Conservation (phyloP, 768 basidiomycete species). For the Mycena kentingensis region DNA sequence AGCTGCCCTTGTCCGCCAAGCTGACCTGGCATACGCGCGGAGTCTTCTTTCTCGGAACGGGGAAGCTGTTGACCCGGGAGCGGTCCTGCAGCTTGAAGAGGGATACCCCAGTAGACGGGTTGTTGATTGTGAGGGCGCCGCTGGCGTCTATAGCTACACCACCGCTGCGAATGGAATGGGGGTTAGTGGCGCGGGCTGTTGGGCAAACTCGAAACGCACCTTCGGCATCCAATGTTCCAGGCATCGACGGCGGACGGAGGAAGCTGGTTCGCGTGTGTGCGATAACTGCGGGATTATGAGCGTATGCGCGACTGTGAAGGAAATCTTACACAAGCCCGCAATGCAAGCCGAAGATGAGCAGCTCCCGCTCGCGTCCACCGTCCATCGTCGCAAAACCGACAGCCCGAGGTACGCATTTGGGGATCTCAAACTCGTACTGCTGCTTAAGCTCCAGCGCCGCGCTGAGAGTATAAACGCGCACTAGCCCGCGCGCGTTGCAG, state of each 20-base stretch:
- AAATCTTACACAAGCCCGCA: constrained; percentile 21
- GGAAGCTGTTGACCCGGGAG: too few species aligned
- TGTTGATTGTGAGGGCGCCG: too few species aligned
- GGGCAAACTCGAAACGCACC: constrained; percentile 6
- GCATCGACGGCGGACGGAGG: constrained; percentile 2
- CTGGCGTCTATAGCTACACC: too few species aligned
- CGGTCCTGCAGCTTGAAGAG: too few species aligned
- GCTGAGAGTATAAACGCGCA: constrained; percentile 16
- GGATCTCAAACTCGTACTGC: background rate
- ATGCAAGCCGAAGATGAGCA: constrained; percentile 19
- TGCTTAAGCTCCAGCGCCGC: background rate
- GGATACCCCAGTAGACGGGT: too few species aligned
- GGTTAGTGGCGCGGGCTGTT: too few species aligned
- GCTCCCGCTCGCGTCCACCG: constrained; percentile 3
- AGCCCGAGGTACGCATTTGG: constrained; percentile 13
- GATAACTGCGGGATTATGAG: constrained; percentile 1
- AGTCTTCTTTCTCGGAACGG: too few species aligned
- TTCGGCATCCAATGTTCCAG: constrained; percentile 8
- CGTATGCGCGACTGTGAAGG: background rate
- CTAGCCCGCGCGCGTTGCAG: constrained; percentile 8
- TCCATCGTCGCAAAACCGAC: constrained; percentile 15
- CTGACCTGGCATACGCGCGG: too few species aligned
- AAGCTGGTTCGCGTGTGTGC: background rate
- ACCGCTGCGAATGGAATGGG: too few species aligned
- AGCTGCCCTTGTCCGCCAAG: too few species aligned